Evolutionary conservation across 2,329 filamentous ascomycete species (phyloP), one percentile per base, ranked within the genome.

Genomic region (Grosmannia serpens): DNA sequence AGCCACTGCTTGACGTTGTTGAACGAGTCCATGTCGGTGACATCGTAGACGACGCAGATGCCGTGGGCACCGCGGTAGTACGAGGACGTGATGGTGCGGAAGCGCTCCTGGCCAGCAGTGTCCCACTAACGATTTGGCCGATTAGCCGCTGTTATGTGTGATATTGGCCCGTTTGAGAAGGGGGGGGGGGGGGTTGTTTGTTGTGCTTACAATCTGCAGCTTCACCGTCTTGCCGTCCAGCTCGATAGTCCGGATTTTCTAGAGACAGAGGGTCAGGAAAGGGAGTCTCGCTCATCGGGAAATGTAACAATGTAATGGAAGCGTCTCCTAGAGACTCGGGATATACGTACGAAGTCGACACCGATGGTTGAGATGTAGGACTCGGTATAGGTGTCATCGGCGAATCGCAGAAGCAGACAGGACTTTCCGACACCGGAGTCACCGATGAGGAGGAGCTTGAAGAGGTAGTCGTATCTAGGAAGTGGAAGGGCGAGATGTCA

Each of bases 1-100:
- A 99, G 85, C 94, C 94, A 99, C 82, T 99, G 94, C 88, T 99
- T 97, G 70, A 99, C 94, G 80, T 97, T 99, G 86, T 99, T 97
- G 89, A 99, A 99, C 33, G 90, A 96, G 75, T 97, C 94, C 92
- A 97, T 96, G 75, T 99, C 94, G 67, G 94, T 99, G 71, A 99
- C 94, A 86, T 99, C 94, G 83, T 97, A 99, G 73, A 99, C 94
- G 67, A 99, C 92, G 78, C 94, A 99, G 78, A 99, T 99, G 69
- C 94, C 94, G 78, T 97, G 94, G 66, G 94, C 94, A 70, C 94
- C 94, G 72, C 94, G 90, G 82, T 99, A 99, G 84, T 99, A 99
- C 62, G 94, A 97, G 49, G 92, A 97, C 63, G 94, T 99, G 79
- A 99, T 99, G 69, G 94, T 99, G 74, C 94, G 88, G 90, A 99